phyloP scores from a whole-genome alignment of 495 filamentous ascomycete genomes.

The Aspergillus hancockii region DNA sequence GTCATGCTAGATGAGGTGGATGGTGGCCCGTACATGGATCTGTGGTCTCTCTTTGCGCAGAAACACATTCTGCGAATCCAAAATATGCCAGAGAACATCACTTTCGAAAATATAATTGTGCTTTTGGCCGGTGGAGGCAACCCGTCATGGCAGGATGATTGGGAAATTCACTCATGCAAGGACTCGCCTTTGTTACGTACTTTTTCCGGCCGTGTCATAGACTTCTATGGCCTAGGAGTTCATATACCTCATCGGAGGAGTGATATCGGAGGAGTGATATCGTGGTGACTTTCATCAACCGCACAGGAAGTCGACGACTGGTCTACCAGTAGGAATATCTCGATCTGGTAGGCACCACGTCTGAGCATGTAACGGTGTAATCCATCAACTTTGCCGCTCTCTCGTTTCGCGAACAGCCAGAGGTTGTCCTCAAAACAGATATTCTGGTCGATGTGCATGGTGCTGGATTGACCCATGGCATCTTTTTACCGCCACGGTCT shows the following conservation, averaged over 20 bases:
- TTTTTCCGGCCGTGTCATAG: conserved; percentile 31
- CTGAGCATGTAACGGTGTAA: conserved; percentile 29
- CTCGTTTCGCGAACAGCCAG: conserved; percentile 34
- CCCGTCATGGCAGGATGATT: conserved; percentile 40
- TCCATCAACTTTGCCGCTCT: conserved; percentile 38
- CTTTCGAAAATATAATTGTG: conserved; percentile 32
- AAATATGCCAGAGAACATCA: conserved; percentile 17
- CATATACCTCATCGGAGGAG: no score
- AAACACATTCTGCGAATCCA: conserved; percentile 25
- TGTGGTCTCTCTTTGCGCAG: conserved; percentile 36
- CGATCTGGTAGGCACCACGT: conserved; percentile 19
- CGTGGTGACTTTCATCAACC: conserved; percentile 37
- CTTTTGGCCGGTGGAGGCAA: conserved; percentile 38
- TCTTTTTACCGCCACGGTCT: conserved; percentile 34
- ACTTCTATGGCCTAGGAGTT: conserved; percentile 22
- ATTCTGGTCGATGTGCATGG: conserved; percentile 43
- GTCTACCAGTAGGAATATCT: conserved; percentile 27
- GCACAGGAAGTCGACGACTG: conserved; percentile 30
- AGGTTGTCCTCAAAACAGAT: conserved; percentile 32
- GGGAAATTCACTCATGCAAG: conserved; percentile 29
- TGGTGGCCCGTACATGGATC: conserved; percentile 35
- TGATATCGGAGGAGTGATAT: conserved; percentile 16
- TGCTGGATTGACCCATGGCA: conserved; percentile 39
- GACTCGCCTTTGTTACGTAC: conserved; percentile 27
- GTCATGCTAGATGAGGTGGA: conserved; percentile 35